phyloP scores from a whole-genome alignment of 2,329 filamentous ascomycete genomes.

The Sporothrix phasma region DNA sequence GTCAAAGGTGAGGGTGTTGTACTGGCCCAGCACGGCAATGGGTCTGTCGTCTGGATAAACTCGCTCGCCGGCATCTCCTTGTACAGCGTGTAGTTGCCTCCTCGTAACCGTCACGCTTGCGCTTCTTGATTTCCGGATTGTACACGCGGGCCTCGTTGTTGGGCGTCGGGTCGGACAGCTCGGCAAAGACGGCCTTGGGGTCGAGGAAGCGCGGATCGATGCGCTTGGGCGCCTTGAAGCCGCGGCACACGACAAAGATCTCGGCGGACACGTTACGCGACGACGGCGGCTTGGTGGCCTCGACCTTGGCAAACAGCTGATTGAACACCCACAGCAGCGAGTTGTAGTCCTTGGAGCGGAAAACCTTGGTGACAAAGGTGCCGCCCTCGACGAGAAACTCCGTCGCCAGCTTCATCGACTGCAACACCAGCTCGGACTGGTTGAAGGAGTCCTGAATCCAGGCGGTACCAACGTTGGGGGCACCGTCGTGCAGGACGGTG shows the following conservation, averaged over 20 bases:
- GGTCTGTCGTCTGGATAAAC: conserved; percentile 88
- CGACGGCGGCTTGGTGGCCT: conserved; percentile 93
- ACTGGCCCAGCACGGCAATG: conserved; percentile 77
- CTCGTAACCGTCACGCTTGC: conserved; percentile 95
- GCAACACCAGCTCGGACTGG: conserved; percentile 84
- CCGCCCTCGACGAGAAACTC: conserved; percentile 86
- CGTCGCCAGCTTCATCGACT: conserved; percentile 85
- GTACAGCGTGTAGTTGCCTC: conserved; percentile 87
- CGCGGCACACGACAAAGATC: conserved; percentile 94
- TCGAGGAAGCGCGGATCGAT: conserved; percentile 91
- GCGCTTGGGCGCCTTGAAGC: conserved; percentile 88
- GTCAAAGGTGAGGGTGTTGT: conserved; percentile 76
- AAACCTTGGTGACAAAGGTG: conserved; percentile 94
- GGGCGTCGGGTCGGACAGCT: conserved; percentile 71
- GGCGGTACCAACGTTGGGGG: conserved; percentile 93
- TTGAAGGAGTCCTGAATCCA: conserved; percentile 99
- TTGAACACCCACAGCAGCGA: conserved; percentile 94
- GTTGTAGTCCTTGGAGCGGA: conserved; percentile 95
- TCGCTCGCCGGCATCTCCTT: conserved; percentile 83
- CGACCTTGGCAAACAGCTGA: conserved; percentile 88
- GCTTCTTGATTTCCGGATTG: conserved; percentile 94
- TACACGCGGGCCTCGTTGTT: conserved; percentile 98
- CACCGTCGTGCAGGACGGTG: conserved; percentile 90
- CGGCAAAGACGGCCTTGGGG: conserved; percentile 80
- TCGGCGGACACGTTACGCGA: conserved; percentile 94